Evolutionary conservation across 306 rosid genomes (phyloP).

Genomic region (Lathyrus oleraceus): DNA sequence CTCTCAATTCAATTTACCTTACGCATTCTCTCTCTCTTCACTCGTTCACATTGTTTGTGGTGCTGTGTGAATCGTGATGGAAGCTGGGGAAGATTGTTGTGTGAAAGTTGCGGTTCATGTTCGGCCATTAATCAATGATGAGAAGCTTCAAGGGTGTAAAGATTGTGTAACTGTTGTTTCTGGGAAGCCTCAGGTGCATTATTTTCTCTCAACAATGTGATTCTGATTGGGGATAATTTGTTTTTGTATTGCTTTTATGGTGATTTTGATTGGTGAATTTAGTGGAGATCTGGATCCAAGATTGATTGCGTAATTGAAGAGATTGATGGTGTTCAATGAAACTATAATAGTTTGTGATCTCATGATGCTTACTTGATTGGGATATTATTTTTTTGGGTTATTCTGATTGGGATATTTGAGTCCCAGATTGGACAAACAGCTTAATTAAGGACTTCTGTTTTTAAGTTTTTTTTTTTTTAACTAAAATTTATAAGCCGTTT

Average conservation of each 20-base stretch:
- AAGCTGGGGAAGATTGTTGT: slow-evolving; percentile 87
- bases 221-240: background rate
- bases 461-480: no score
- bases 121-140: slow-evolving; percentile 90
- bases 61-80: slow-evolving; percentile 37
- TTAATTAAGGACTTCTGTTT: background rate
- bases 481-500: background rate
- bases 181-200: slow-evolving; percentile 82
- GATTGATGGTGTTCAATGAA: background rate
- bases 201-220: slow-evolving; percentile 14
- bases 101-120: slow-evolving; percentile 96
- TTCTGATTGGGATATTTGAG: background rate
- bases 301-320: slow-evolving; percentile 12
- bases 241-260: background rate
- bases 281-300: slow-evolving; percentile 50
- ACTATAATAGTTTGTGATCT: slow-evolving; percentile 31
- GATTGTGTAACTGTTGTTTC: slow-evolving; percentile 89
- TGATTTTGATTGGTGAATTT: slow-evolving; percentile 22
- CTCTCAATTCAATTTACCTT: no score
- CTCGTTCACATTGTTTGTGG: background rate
- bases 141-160: slow-evolving; percentile 92
- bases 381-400: background rate
- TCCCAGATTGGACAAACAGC: background rate
- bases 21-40: background rate
- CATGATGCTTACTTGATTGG: slow-evolving; percentile 31